phyloP scores from a whole-genome alignment of 106 monocot species.

The Hemerocallis citrina region DNA sequence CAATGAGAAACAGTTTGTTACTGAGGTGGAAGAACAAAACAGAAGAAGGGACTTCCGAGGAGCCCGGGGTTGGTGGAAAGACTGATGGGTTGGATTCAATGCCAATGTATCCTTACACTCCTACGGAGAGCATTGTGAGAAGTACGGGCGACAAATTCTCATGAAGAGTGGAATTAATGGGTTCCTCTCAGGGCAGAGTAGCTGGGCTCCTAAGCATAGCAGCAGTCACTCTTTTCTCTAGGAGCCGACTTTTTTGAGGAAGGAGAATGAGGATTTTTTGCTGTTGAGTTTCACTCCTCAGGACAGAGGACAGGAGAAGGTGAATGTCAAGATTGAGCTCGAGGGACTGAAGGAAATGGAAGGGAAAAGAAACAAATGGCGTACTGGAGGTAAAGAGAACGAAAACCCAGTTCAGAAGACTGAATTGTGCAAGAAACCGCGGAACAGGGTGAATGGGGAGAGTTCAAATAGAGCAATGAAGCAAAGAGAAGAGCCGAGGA shows the following conservation, averaged over 20 bases:
- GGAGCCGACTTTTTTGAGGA: conserved; percentile 9
- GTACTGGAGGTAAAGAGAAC: neutral
- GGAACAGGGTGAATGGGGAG: neutral
- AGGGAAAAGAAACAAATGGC: no score
- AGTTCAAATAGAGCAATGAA: neutral
- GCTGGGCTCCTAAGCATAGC: neutral
- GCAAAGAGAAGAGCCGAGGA: no score
- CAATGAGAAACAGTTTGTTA: neutral
- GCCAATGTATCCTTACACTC: neutral
- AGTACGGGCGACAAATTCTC: conserved; percentile 4
- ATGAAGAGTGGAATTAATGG: neutral
- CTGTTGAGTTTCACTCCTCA: neutral
- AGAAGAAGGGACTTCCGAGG: neutral
- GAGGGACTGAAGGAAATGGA: neutral
- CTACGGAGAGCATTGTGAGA: neutral
- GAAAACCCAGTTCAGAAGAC: neutral
- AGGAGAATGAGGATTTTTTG: conserved; percentile 10
- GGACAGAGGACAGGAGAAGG: neutral
- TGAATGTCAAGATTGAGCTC: neutral
- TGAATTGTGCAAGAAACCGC: neutral
- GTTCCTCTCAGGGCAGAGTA: neutral
- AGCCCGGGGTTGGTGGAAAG: neutral
- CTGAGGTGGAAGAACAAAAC: neutral
- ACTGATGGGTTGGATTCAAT: neutral
- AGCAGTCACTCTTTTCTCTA: conserved; percentile 7